These are phyloP conservation scores for Melocanna baccifera DNA, from an alignment of 176 grass and related monocot species.

Conservation along the genomic window DNA sequence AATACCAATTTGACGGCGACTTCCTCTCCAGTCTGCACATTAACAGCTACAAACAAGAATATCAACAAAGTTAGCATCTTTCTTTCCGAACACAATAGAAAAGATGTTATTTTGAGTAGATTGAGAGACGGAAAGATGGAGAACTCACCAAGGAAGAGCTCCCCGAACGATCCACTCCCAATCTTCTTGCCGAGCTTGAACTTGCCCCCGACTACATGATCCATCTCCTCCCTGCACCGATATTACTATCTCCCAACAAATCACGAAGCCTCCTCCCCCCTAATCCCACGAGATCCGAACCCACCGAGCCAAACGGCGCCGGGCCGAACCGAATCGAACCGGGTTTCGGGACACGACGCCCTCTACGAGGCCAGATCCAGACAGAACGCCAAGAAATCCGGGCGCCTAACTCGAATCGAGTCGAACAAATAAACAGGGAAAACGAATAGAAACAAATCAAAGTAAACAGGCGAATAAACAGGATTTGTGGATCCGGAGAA, in stretches of 20 bases:
- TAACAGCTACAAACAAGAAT: conserved; percentile 45
- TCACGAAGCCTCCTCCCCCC: not conserved
- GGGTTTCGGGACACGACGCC: not conserved
- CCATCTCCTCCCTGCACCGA: conserved; percentile 36
- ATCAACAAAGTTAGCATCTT: conserved; percentile 20
- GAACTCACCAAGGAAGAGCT: conserved; percentile 59
- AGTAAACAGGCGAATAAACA: not conserved
- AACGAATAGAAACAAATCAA: conserved; percentile 16
- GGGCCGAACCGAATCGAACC: not conserved
- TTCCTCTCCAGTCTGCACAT: conserved; percentile 74
- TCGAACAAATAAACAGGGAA: not conserved
- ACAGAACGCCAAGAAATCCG: conserved; percentile 25
- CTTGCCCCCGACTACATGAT: conserved; percentile 63
- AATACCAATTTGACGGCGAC: conserved; percentile 74
- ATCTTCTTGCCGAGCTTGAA: conserved; percentile 87
- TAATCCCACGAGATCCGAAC: conserved; percentile 37
- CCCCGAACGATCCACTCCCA: conserved; percentile 74
- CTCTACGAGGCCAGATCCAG: conserved; percentile 37
- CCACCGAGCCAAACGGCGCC: not conserved
- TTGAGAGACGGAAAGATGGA: not conserved
- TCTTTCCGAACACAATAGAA: not conserved
- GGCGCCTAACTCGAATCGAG: conserved; percentile 28
- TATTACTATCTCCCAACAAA: not conserved
- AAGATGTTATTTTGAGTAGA: not conserved
- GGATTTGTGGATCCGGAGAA: conserved; percentile 25